phyloP scores from a whole-genome alignment of 345 rosid genomes.

The Pistacia atlantica region DNA sequence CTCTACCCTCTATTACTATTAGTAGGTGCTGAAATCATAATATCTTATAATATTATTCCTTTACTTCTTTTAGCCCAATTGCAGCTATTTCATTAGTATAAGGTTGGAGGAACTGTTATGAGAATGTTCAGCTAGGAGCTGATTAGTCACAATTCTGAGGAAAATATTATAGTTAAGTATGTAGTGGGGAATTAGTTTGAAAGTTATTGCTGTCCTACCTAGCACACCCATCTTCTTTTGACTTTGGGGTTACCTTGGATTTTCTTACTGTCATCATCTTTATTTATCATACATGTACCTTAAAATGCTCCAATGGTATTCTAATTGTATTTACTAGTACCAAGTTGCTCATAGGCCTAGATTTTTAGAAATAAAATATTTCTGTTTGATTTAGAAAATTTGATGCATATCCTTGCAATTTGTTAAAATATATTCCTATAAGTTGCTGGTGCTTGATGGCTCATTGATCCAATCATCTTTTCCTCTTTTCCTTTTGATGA shows the following conservation, averaged over 20 bases:
- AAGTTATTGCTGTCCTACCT: constrained; percentile 22
- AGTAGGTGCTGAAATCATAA: constrained; percentile 22
- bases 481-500: not conserved
- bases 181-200: constrained; percentile 20
- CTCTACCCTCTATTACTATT: constrained; percentile 6
- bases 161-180: constrained; percentile 5
- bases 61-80: constrained; percentile 7
- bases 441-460: not conserved
- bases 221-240: constrained; percentile 6
- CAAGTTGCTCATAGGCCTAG: not conserved
- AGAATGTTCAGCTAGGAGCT: not conserved
- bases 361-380: not conserved
- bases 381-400: too few relatives aligned
- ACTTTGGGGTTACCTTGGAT: constrained; percentile 10
- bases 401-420: not conserved
- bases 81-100: not conserved
- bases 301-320: constrained; percentile 9
- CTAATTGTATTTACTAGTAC: not conserved
- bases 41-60: constrained; percentile 21
- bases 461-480: not conserved
- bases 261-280: constrained; percentile 13
- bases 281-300: constrained; percentile 2
- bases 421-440: not conserved
- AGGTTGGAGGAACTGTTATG: not conserved
- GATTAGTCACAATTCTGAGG: not conserved